A percentile compares a stretch with the other conserved stretches of the same genome.
phyloP scores from a whole-genome alignment of 768 basidiomycete genomes.

The Mycena capillaripes region DNA sequence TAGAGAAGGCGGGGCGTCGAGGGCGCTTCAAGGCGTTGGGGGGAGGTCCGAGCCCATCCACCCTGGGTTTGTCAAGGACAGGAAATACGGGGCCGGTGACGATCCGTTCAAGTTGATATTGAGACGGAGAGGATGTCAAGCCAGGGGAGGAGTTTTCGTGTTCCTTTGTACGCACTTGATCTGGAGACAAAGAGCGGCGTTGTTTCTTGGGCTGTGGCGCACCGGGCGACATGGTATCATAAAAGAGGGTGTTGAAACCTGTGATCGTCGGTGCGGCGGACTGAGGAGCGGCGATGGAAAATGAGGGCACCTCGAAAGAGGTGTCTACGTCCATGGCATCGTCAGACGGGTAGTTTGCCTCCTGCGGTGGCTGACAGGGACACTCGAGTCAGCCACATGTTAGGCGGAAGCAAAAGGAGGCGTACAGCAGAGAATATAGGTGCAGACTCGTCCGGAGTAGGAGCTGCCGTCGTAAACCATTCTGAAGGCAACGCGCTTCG shows the following conservation, averaged over 20 bases:
- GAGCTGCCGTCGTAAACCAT: conserved; percentile 60
- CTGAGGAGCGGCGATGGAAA: conserved; percentile 49
- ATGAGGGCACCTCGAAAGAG: conserved; percentile 56
- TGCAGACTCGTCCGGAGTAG: conserved; percentile 36
- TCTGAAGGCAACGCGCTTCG: conserved; percentile 75
- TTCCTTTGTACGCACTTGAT: conserved; percentile 53
- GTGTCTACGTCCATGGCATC: conserved; percentile 89
- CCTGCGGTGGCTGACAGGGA: conserved; percentile 53
- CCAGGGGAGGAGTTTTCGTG: conserved; percentile 64
- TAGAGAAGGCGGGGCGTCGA: conserved; percentile 78
- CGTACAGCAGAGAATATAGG: conserved; percentile 42
- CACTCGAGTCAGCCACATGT: conserved; percentile 23
- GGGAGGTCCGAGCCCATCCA: conserved; percentile 68
- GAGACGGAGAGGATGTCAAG: conserved; percentile 64
- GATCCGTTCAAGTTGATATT: conserved; percentile 63
- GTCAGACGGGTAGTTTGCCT: conserved; percentile 62
- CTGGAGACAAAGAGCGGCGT: conserved; percentile 73
- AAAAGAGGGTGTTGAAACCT: conserved; percentile 74
- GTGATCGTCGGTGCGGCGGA: conserved; percentile 68
- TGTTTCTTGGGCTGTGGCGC: conserved; percentile 60
- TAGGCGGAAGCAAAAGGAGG: conserved; percentile 9
- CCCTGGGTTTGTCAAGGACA: conserved; percentile 65
- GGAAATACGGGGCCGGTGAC: conserved; percentile 61
- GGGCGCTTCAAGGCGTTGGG: conserved; percentile 68
- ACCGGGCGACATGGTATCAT: conserved; percentile 65